phyloP scores from a whole-genome alignment of 306 rosid species.

The Lathyrus tuberosus region DNA sequence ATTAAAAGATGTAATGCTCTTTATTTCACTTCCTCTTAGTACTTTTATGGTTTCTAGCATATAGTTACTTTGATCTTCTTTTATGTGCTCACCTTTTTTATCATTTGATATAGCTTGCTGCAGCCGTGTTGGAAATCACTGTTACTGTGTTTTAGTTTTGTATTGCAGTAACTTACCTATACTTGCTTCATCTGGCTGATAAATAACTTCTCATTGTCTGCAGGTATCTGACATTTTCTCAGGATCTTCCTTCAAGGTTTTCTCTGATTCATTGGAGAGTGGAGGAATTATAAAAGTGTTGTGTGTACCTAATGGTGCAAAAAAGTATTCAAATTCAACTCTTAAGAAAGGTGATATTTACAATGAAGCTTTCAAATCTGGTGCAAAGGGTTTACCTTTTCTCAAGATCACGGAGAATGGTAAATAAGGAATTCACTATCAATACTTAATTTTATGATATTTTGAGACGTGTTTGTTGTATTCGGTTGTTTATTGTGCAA shows the following conservation, averaged over 20 bases:
- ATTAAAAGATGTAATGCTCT: slow-evolving; percentile 75
- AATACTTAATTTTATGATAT: slow-evolving; percentile 3
- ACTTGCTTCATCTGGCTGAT: slow-evolving; percentile 38
- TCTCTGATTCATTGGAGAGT: slow-evolving; percentile 72
- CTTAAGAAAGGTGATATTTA: slow-evolving; percentile 88
- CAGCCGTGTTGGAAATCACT: slow-evolving; percentile 12
- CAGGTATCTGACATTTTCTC: slow-evolving; percentile 84
- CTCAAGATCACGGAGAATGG: slow-evolving; percentile 84
- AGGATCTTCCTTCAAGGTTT: slow-evolving; percentile 81
- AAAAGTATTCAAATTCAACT: slow-evolving; percentile 81
- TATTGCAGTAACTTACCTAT: slow-evolving; percentile 6
- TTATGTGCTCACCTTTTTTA: not conserved
- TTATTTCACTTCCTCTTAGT: slow-evolving; percentile 31
- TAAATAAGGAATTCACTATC: slow-evolving; percentile 37
- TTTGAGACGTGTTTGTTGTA: slow-evolving; percentile 19
- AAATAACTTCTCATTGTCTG: slow-evolving; percentile 34
- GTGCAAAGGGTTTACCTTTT: slow-evolving; percentile 93
- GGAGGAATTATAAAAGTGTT: slow-evolving; percentile 82
- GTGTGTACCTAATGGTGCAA: slow-evolving; percentile 78
- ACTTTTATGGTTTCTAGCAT: slow-evolving; percentile 27
- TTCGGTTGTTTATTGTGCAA: slow-evolving; percentile 25
- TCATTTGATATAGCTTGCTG: slow-evolving; percentile 23
- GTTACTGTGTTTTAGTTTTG: slow-evolving; percentile 20
- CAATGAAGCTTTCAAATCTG: slow-evolving; percentile 75
- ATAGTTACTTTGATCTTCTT: slow-evolving; percentile 1